Conservation (phyloP, 176 grass and related monocot species). For the Cenchrus americanus region DNA sequence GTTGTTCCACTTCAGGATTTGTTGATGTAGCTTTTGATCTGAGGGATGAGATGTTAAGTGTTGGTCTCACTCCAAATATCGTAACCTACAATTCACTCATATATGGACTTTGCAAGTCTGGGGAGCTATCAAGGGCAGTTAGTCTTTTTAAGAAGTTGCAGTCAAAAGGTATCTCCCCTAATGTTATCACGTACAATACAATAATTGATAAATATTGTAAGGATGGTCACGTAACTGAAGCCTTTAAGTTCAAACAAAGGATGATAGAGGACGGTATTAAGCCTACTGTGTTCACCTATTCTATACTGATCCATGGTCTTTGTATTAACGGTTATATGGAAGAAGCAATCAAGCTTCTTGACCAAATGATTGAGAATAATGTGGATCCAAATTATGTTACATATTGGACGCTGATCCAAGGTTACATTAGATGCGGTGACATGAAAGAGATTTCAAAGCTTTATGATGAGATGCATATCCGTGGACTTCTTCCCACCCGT, state of each 20-base stretch:
- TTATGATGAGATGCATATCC: conserved; percentile 83
- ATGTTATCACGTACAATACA: conserved; percentile 82
- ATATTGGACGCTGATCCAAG: conserved; percentile 81
- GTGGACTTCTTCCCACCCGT: conserved; percentile 60
- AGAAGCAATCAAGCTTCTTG: conserved; percentile 86
- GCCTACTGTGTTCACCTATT: conserved; percentile 84
- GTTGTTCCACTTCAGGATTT: conserved; percentile 66
- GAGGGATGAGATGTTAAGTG: conserved; percentile 71
- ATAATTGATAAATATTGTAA: conserved; percentile 86
- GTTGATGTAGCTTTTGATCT: conserved; percentile 75
- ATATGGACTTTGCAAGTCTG: conserved; percentile 87
- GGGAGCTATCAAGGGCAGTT: conserved; percentile 68
- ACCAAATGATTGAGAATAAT: conserved; percentile 92
- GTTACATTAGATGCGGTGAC: conserved; percentile 76
- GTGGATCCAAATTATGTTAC: conserved; percentile 91
- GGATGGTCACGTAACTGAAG: conserved; percentile 72
- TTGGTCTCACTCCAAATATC: conserved; percentile 64
- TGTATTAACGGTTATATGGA: conserved; percentile 88
- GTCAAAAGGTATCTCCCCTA: conserved; percentile 64
- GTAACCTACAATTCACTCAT: conserved; percentile 94
- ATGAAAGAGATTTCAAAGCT: conserved; percentile 78
- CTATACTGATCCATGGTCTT: conserved; percentile 88
- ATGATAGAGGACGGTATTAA: conserved; percentile 79
- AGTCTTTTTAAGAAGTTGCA: conserved; percentile 82
- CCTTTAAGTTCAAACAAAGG: conserved; percentile 89